phyloP scores from a whole-genome alignment of 345 rosid species.

The Euphorbia lathyris region DNA sequence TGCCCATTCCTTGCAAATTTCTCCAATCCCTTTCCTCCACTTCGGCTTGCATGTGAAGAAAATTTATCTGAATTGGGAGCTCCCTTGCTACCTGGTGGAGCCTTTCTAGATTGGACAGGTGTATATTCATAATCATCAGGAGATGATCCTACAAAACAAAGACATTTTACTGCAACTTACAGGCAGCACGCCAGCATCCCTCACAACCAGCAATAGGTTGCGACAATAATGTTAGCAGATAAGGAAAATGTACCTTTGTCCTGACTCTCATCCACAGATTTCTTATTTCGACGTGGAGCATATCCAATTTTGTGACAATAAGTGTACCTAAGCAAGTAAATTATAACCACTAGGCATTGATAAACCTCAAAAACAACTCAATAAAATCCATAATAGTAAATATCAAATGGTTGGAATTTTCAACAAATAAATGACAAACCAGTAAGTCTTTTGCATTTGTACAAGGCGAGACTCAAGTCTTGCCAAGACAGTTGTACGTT shows the following conservation, averaged over 20 bases:
- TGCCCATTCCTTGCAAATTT: conserved; percentile 10
- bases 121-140: conserved; percentile 32
- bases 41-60: conserved; percentile 26
- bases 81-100: conserved; percentile 25
- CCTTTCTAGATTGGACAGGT: conserved; percentile 29
- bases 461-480: conserved; percentile 71
- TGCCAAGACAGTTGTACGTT: conserved; percentile 85
- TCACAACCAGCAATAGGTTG: neutral
- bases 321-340: conserved; percentile 41
- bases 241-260: conserved; percentile 40
- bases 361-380: neutral
- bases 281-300: conserved; percentile 53
- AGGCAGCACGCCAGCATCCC: neutral
- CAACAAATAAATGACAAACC: conserved; percentile 43
- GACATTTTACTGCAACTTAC: conserved; percentile 19
- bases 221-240: neutral
- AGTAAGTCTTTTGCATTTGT: conserved; percentile 82
- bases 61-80: conserved; percentile 36
- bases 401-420: neutral
- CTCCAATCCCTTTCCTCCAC: conserved; percentile 21
- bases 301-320: conserved; percentile 84
- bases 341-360: neutral
- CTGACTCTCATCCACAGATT: conserved; percentile 24
- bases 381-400: neutral
- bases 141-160: conserved; percentile 39